phyloP scores from a whole-genome alignment of 1,284 basidiomycete genomes.

The Flammula alnicola region DNA sequence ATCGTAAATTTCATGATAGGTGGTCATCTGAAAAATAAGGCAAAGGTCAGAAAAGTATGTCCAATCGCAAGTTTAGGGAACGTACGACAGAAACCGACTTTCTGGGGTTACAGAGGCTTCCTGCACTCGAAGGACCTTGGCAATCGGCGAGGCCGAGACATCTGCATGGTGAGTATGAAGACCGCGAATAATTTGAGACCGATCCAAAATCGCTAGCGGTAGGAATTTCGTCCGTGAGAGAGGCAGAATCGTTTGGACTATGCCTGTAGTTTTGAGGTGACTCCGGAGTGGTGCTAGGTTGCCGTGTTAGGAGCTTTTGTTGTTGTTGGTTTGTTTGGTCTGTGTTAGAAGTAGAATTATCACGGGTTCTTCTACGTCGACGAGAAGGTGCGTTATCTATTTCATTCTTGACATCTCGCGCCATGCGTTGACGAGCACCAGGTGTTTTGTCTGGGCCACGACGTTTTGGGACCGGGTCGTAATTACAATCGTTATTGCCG shows the following conservation, averaged over 20 bases:
- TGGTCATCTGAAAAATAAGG: slow-evolving; percentile 18
- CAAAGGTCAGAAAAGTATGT: neutral
- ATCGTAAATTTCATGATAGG: slow-evolving; percentile 26
- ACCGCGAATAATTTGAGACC: slow-evolving; percentile 18
- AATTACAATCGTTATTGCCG: slow-evolving; percentile 52
- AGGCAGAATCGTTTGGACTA: slow-evolving; percentile 1
- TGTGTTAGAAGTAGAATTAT: slow-evolving; percentile 20
- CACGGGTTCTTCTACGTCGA: slow-evolving; percentile 41
- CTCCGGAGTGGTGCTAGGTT: slow-evolving; percentile 4
- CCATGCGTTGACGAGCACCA: slow-evolving; percentile 67
- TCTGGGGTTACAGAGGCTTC: slow-evolving; percentile 17
- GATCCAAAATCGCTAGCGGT: slow-evolving; percentile 16
- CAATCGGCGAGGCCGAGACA: slow-evolving; percentile 27
- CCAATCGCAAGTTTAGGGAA: neutral
- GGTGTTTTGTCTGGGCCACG: slow-evolving; percentile 77
- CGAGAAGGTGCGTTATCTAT: slow-evolving; percentile 30
- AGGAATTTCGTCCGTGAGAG: slow-evolving; percentile 1
- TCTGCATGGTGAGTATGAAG: slow-evolving; percentile 21
- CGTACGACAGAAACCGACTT: slow-evolving; percentile 18
- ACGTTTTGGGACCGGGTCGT: slow-evolving; percentile 72
- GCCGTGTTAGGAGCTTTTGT: slow-evolving; percentile 5
- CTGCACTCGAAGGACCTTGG: slow-evolving; percentile 20
- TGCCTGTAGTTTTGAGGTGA: slow-evolving; percentile 7
- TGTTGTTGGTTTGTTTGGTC: slow-evolving; percentile 8
- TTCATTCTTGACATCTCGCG: slow-evolving; percentile 40